phyloP scores from a whole-genome alignment of 169 alveolate genomes.

The Plasmodium sp. region DNA sequence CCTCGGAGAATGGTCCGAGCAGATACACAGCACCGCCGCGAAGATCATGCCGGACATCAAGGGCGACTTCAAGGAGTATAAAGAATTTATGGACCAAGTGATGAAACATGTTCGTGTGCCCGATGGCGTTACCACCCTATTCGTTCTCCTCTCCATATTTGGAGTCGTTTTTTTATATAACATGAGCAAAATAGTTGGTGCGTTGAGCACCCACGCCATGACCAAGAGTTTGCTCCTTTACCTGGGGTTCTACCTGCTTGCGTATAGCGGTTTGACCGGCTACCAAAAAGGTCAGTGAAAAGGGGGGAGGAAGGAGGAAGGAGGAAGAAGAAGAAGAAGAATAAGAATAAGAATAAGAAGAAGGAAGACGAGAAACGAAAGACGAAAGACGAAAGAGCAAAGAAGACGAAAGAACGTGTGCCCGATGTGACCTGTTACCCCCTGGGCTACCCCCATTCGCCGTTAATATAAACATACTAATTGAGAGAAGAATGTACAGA shows the following conservation, averaged over 20 bases:
- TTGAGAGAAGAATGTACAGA: neutral
- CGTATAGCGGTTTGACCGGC: neutral
- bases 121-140: neutral
- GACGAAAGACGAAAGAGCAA: neutral
- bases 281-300: neutral
- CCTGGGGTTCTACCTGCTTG: neutral
- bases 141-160: neutral
- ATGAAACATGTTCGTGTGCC: neutral
- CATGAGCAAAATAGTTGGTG: neutral
- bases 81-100: neutral
- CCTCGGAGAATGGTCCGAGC: neutral
- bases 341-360: too few relatives aligned
- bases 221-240: neutral
- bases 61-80: neutral
- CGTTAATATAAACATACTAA: neutral
- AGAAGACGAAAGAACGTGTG: neutral
- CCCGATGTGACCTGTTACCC: neutral
- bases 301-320: too few relatives aligned
- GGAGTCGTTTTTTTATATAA: neutral
- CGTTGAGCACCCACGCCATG: neutral
- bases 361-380: neutral
- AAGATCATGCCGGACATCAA: neutral
- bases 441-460: neutral
- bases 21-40: neutral
- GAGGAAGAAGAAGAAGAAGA: too few relatives aligned